Evolutionary conservation across 768 basidiomycete species (phyloP), one percentile per base, ranked within the genome.

Genomic region (Leccinum arenicola): DNA sequence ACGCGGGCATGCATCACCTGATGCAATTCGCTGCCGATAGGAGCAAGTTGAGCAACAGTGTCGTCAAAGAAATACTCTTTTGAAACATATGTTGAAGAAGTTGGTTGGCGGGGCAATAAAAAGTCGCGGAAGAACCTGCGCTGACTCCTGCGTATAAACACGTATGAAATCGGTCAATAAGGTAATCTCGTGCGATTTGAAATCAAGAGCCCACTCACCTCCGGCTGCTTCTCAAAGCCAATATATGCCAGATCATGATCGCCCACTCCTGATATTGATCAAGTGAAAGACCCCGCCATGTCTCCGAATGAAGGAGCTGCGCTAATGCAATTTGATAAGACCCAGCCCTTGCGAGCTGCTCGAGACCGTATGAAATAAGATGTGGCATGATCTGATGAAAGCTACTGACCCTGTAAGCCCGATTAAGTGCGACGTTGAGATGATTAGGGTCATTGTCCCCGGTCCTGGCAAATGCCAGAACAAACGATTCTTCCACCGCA

Each of bases 191-290:
- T 17, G 17, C 17, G 29, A 49, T 52, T 50, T 33, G 25, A 51
- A 61, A 48, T 47, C 54, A 47, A 43, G 55, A n/a, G 57, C 50
- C 61, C 52, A 69, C 76, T 45, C 68, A 89, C 91, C 86, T 81
- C 55, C 92, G 84, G 58, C 82, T 84, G 12, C 86, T 82, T 23
- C 88, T 82, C 59, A 91, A 71, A 12, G 79, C 80, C 27, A 94
- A 76, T 55, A 90, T 81, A 67, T 90, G 84, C 93, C 91, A 94
- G 49, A 93, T 80, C 68, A 87, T 82, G 51, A 79, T 76, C 19
- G 88, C 85, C 92, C 93, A 94, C 35, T 78, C 73, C n/a, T 76
- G 74, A 69, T 89, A 89, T 68, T 88, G 86, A 38, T 80, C 75
- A 19, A 89, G 69, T 12, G 79, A 79, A 50, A 94, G 73, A 6